Evolutionary conservation across 208 protist genomes (phyloP).

Genomic region (Chromosphaera perkinsii): DNA sequence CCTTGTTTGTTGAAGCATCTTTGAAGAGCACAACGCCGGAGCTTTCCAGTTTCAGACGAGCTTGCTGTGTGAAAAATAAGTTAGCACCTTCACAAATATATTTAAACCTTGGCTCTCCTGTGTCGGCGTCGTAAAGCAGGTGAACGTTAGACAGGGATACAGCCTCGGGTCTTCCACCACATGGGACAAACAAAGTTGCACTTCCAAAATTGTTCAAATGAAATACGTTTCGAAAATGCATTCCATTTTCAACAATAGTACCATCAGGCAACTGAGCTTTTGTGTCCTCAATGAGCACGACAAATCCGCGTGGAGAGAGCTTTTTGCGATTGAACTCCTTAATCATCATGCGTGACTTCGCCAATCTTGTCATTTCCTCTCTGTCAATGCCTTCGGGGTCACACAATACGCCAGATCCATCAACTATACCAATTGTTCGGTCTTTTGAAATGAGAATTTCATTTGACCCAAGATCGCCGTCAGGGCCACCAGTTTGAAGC

Average conservation of each 20-base stretch:
- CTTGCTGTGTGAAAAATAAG: conserved; percentile 85
- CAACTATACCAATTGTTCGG: conserved; percentile 80
- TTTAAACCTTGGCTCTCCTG: conserved; percentile 63
- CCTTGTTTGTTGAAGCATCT: conserved; percentile 88
- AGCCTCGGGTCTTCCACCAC: conserved; percentile 84
- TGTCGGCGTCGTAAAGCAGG: conserved; percentile 56
- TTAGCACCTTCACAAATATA: conserved; percentile 94
- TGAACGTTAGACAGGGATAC: conserved; percentile 82
- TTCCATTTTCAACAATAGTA: conserved; percentile 48
- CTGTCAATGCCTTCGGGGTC: conserved; percentile 78
- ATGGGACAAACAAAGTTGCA: conserved; percentile 88
- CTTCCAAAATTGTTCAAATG: conserved; percentile 73
- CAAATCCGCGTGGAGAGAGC: conserved; percentile 74
- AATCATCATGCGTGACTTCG: conserved; percentile 65
- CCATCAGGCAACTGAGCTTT: conserved; percentile 78
- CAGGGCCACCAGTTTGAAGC: conserved; percentile 78
- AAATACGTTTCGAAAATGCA: conserved; percentile 81
- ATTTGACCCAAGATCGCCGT: conserved; percentile 90
- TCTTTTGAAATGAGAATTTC: conserved; percentile 84
- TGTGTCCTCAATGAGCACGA: conserved; percentile 75
- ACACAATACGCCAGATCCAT: conserved; percentile 83
- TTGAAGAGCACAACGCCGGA: conserved; percentile 44
- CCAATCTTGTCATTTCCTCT: conserved; percentile 73
- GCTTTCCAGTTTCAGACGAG: conserved; percentile 42
- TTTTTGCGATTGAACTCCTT: conserved; percentile 73